Base-by-base conservation (phyloP, 2,329 filamentous ascomycete species). In the Trichoderma pleuroti region DNA sequence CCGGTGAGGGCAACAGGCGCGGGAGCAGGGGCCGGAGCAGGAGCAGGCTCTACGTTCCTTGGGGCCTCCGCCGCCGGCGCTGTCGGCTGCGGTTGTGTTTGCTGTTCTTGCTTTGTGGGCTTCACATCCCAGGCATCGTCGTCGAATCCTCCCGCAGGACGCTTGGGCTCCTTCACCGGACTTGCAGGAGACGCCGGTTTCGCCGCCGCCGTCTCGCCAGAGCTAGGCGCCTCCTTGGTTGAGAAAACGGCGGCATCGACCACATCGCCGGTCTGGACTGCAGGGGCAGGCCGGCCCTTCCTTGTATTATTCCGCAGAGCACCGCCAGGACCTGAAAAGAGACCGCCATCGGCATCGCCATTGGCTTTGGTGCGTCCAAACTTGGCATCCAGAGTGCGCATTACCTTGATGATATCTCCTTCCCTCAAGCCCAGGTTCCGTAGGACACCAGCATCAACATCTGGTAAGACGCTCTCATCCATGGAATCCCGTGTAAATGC, bases 91-190 rank as follows among this genome's bases (percentile, higher is more conserved):
- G 65, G n/a, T 74, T 74, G 80, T 30, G 74, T 71, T 34, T 74
- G 72, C 65, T 76, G 80, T 73, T 71, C 72, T 32, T 90, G 87
- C 78, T 90, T 91, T 16, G 91, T 88, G 21, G 93, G 93, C 82
- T 98, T 98, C 63, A 97, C 91, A 76, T 97, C 93, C 96, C 96
- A 99, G 10, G 96, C 96, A 83, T 98, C 93, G 77, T 98, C 96
- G 65, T 99, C 96, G 77, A 98, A 98, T 3, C 93, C 93, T 71
- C 85, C 83, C 32, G 75, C 74, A 16, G 72, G 74, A 65, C 74
- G 70, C 64, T 77, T 79, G 46, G 77, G 74, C 14, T 72, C 72
- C 77, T 80, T 72, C 76, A 80, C 39, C 5, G 76, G 72, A 64
- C 76, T 77, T 18, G 72, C 68, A 5, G 74, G 70, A 21, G 74